Evolutionary conservation across 1,139 yeast genomes (phyloP).

Genomic region (Nakaseomyces uthaithaninus): DNA sequence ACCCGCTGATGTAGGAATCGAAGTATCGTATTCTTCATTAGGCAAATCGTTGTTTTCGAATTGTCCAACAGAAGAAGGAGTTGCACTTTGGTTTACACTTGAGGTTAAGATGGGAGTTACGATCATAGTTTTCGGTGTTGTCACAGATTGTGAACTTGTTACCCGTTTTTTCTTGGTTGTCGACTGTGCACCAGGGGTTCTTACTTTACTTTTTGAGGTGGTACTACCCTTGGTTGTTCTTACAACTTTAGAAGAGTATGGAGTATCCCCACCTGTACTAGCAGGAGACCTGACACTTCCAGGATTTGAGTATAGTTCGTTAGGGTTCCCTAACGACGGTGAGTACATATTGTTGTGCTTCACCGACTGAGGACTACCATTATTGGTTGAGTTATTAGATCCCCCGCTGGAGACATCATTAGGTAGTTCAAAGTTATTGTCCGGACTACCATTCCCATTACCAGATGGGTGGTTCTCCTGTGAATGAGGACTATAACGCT

Average conservation of each 20-base stretch:
- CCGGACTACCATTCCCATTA: neutral
- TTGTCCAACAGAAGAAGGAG: neutral
- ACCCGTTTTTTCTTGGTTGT: neutral
- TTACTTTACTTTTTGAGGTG: neutral
- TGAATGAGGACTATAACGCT: neutral
- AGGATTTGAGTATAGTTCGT: neutral
- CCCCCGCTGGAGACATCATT: neutral
- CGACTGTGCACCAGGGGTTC: slow-evolving; percentile 1
- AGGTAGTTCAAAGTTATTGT: neutral
- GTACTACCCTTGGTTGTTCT: neutral
- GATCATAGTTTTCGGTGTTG: slow-evolving; percentile 7
- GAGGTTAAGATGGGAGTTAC: slow-evolving; percentile 6
- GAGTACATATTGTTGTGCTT: neutral
- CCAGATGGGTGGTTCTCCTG: neutral
- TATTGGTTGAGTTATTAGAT: neutral
- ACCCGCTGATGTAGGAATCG: neutral
- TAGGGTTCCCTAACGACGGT: neutral
- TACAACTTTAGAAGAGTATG: neutral
- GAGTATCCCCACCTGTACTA: slow-evolving; percentile 2
- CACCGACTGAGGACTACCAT: neutral
- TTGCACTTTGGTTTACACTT: slow-evolving; percentile 2
- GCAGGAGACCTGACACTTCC: slow-evolving; percentile 1
- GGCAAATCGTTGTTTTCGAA: neutral
- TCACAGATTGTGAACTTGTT: neutral
- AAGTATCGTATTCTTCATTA: neutral